Base-by-base conservation (phyloP, 768 basidiomycete species). In the Kwoniella dendrophila region DNA sequence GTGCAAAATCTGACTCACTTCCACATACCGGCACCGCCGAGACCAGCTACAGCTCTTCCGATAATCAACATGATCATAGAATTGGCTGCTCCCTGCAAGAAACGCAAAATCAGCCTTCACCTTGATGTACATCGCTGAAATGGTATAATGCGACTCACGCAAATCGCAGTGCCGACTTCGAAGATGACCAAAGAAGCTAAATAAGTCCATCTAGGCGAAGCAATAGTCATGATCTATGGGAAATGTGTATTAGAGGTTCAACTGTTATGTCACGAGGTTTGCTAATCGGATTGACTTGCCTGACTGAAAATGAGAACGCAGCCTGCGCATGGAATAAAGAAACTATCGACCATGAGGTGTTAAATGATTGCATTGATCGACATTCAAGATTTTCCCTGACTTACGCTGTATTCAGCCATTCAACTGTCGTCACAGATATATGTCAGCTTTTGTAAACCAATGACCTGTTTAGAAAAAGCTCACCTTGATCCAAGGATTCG, bases 301-400 rank as follows among this genome's bases (percentile, higher is more conserved):
- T 71, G 69, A 41, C 59, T 64, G 45, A 61, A 71, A 2, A 62
- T 41, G 8, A 67, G 49, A 43, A 71, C 68, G 49, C 36, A 55
- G 2, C 66, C 69, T 4, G 66, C 66, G 51, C 66, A 71, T 18
- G 66, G 63, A 29, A 71, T 71, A 58, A 71, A 71, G 61, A 71
- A 70, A 2, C 66, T 67, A 41, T n/a, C 18, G 33, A 16, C 22
- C 29, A 12, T 5, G 22, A n/a, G n/a, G n/a, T n/a, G n/a, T n/a
- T 34, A 1, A 6, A 38, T 20, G 27, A 57, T 14, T 26, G 5
- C n/a, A 22, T 30, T 16, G 18, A 22, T 20, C 16, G 29, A 32
- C 10, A 33, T 16, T 22, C 18, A 18, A 16, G 7, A 22, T n/a
- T n/a, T 14, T n/a, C 6, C 12, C 45, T 34, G 22, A 59, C 55